Evolutionary conservation across 768 basidiomycete genomes (phyloP), one percentile per base, ranked within the genome.

Genomic region (Pleurotus platypus): DNA sequence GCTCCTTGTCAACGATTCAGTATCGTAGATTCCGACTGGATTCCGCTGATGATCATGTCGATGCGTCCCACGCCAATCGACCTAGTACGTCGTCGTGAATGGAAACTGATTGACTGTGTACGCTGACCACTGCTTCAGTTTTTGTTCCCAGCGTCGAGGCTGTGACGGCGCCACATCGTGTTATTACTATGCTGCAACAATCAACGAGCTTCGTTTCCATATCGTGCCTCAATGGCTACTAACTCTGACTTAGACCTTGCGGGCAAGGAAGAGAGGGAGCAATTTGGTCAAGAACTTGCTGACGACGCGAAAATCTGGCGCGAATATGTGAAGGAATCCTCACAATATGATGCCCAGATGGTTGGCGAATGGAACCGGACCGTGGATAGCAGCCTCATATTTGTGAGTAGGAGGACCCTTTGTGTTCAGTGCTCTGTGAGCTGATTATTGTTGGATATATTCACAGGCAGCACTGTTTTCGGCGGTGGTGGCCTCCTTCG

Each of bases 391-490:
- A 56, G 59, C 18, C 53, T 63, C 22, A 46, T 63, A 26, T 61
- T 63, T 48, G 62, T 63, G 46, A 57, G 49, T 59, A 13, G n/a
- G 7, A 11, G 24, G 18, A 27, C 45, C 16, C 16, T 39, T 18
- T 9, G 24, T 45, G 39, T n/a, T 13, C 27, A 35, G 30, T 37
- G 49, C 16, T 51, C 5, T 6, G 7, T 40, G 26, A 12, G 11
- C 9, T 49, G 22, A 20, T 11, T 4, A 22, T 26, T 12, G 40
- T 39, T 11, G 7, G 43, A 4, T 2, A 13, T 8, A 24, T 39
- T 47, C 40, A 16, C 18, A 63, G 62, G 60, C 62, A 15, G 56
- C 46, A n/a, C 40, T 63, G 27, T 63, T 63, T 39, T 63, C 61
- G 46, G 62, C 61, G 6, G 56, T 63, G 13, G 50, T 63, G 13